Conservation (phyloP, 345 rosid genomes). For the Balakata baccata region DNA sequence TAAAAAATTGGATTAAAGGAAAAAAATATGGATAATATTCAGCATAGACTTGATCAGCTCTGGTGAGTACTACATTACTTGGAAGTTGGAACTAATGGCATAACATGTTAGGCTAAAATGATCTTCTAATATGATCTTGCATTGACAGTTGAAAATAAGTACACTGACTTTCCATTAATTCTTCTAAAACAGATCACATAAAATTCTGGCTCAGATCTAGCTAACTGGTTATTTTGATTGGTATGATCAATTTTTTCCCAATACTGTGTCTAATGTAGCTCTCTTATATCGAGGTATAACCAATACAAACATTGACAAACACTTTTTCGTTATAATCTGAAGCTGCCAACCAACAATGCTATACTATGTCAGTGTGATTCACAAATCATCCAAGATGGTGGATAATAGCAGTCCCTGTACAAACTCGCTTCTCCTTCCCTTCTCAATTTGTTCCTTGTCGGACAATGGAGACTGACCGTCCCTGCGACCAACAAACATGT, state of each 20-base stretch:
- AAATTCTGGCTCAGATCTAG: constrained; percentile 4
- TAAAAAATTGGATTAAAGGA: too few species aligned
- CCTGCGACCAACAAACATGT: constrained; percentile 26
- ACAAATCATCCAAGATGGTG: constrained; percentile 47
- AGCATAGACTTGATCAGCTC: too few species aligned
- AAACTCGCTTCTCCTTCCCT: constrained; percentile 57
- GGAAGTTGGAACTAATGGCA: too few species aligned
- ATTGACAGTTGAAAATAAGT: not conserved
- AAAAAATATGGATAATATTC: too few species aligned
- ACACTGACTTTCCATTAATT: not conserved
- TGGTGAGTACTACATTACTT: too few species aligned
- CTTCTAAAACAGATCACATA: not conserved
- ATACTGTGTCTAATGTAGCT: constrained; percentile 14
- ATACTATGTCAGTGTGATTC: constrained; percentile 20
- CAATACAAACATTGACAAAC: constrained; percentile 1
- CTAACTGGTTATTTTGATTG: constrained; percentile 3
- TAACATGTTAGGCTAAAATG: not conserved
- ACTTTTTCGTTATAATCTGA: not conserved
- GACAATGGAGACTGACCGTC: constrained; percentile 38
- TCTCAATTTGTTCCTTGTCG: constrained; percentile 51
- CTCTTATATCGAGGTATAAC: not conserved
- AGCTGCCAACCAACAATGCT: constrained; percentile 6
- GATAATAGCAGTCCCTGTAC: constrained; percentile 64
- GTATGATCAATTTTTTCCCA: constrained; percentile 8
- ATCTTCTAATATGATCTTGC: not conserved